Evolutionary conservation across 2,329 filamentous ascomycete genomes (phyloP), one percentile per base, ranked within the genome.

Genomic region (Colletotrichum sp.): DNA sequence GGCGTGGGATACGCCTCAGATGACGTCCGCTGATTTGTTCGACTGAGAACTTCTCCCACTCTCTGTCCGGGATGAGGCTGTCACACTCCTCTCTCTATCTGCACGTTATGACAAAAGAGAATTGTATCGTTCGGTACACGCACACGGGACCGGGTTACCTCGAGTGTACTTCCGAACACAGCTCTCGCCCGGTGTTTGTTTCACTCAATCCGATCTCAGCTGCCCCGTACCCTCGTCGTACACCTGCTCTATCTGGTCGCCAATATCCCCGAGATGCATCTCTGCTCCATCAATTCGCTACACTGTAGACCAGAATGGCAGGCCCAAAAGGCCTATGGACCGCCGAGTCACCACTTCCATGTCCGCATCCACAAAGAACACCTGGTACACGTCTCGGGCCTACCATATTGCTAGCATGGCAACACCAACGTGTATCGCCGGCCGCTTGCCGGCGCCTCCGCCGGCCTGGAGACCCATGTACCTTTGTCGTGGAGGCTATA

Each of bases 81-180:
- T 75, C 72, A 72, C 72, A 71, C 66, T 66, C 67, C 66, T 72
- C 72, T 55, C 27, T 64, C 38, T 63, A 69, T 65, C 72, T 76
- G 74, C 74, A 76, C 66, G 72, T 76, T 76, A 69, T 76, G 74
- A 76, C 74, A 72, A 76, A 75, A 75, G 62, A 38, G 58, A 75
- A 66, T 70, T 29, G 69, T 63, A 64, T 61, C 24, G 69, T 68
- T 16, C 7, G 64, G 69, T 65, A 70, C 68, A 73, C 59, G 59
- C 33, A 47, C 64, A 54, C 64, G 51, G 58, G 55, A 34, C 51
- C 47, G 18, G 64, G 64, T 4, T 74, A 74, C 72, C 33, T 70
- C 18, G 5, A 24, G 18, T 51, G 43, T 75, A 69, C 71, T 74
- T 70, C 63, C 55, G 47, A 33, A 33, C n/a, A 15, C 63, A 67